Conservation (phyloP, 345 rosid species). For the rapeseed (Brassica napus) region Da-Ae NC_063440.1:7330001-7330500, state of each 20-base stretch:
- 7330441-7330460: conserved; percentile 45
- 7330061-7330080: conserved; percentile 95
- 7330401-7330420: conserved; percentile 38
- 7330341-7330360: neutral
- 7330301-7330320: conserved; percentile 46
- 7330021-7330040: neutral
- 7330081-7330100: conserved; percentile 77
- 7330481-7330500: neutral
- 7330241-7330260: conserved; percentile 55
- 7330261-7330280: conserved; percentile 46
- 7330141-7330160: conserved; percentile 47
- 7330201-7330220: neutral
- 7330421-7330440: conserved; percentile 41
- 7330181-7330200: neutral
- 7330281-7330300: conserved; percentile 39
- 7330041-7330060: neutral
- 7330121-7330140: conserved; percentile 91
- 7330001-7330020: neutral
- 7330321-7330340: neutral
- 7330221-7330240: conserved; percentile 48
- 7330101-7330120: conserved; percentile 85
- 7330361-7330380: conserved; percentile 33
- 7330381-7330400: conserved; percentile 37
- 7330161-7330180: conserved; percentile 4
- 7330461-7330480: conserved; percentile 51